Evolutionary conservation across 371 early-diverging fungal species (phyloP).

Genomic region (Capillidium rhysosporum): DNA sequence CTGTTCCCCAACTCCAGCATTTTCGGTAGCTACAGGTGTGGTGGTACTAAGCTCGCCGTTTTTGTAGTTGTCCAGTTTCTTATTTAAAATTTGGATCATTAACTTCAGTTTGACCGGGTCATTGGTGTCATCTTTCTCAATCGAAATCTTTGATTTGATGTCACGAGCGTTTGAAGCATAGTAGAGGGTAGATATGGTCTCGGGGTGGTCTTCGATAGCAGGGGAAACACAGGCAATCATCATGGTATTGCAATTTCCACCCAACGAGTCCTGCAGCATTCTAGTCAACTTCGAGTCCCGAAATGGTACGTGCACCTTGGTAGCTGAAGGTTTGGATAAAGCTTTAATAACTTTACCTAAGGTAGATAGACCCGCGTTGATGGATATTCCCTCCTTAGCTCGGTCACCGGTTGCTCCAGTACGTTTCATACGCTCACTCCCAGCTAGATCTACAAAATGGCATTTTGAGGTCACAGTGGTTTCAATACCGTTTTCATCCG

Average conservation of each 20-base stretch:
- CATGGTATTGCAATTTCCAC: slow-evolving; percentile 75
- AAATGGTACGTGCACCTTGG: slow-evolving; percentile 67
- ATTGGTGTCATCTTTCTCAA: background rate
- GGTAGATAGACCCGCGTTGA: slow-evolving; percentile 91
- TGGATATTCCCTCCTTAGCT: slow-evolving; percentile 93
- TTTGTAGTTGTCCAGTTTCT: too few species aligned
- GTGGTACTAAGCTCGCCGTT: too few species aligned
- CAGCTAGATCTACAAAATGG: slow-evolving; percentile 95
- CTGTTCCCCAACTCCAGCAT: too few species aligned
- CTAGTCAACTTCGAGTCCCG: slow-evolving; percentile 97
- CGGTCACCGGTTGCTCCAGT: slow-evolving; percentile 87
- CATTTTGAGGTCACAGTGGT: slow-evolving; percentile 43
- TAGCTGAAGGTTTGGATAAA: slow-evolving; percentile 65
- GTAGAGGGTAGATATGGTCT: slow-evolving; percentile 79
- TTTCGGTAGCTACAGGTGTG: too few species aligned
- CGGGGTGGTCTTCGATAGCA: slow-evolving; percentile 55
- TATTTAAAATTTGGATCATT: too few species aligned
- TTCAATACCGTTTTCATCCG: background rate
- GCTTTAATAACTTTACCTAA: slow-evolving; percentile 98
- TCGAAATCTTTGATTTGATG: slow-evolving; percentile 17
- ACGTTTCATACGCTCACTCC: slow-evolving; percentile 78
- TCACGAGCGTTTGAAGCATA: slow-evolving; percentile 81
- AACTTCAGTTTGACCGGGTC: background rate
- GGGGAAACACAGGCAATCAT: slow-evolving; percentile 88
- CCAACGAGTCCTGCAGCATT: slow-evolving; percentile 92